Evolutionary conservation across 1,139 yeast species (phyloP).

Genomic region (Saccharomycopsis crataegensis): DNA sequence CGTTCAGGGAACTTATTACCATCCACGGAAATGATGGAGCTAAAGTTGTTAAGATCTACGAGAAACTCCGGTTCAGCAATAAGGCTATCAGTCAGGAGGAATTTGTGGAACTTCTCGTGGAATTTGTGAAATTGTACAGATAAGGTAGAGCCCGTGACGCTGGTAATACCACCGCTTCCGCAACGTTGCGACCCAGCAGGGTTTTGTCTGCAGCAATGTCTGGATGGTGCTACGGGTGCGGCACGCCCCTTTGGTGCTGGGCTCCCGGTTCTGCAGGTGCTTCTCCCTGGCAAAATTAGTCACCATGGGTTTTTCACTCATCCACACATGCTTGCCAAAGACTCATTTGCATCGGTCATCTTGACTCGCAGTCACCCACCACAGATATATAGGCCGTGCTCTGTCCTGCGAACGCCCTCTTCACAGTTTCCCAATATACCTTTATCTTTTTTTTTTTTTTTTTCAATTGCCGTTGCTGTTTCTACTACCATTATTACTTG

Average conservation of each 20-base stretch:
- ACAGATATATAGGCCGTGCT: too few relatives aligned
- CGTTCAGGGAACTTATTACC: slow-evolving; percentile 14
- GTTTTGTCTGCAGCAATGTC: too few relatives aligned
- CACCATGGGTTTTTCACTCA: background rate
- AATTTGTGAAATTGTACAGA: slow-evolving; percentile 13
- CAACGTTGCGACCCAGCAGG: too few relatives aligned
- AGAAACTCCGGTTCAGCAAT: slow-evolving; percentile 15
- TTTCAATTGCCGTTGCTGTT: too few relatives aligned
- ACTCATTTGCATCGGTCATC: background rate
- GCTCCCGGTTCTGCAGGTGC: too few relatives aligned
- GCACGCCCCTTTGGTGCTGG: too few relatives aligned
- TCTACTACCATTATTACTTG: too few relatives aligned
- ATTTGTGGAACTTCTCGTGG: slow-evolving; percentile 15
- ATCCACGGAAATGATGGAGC: background rate
- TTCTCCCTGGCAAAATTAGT: too few relatives aligned
- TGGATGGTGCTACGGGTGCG: too few relatives aligned
- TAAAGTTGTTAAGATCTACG: slow-evolving; percentile 11
- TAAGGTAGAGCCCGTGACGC: background rate
- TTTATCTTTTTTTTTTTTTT: too few relatives aligned
- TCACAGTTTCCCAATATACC: too few relatives aligned
- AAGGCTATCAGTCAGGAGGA: slow-evolving; percentile 15
- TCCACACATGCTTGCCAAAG: background rate
- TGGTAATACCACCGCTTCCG: background rate
- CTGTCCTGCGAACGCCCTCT: too few relatives aligned
- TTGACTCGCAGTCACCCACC: background rate